phyloP scores from a whole-genome alignment of 2,329 filamentous ascomycete species.

The Arthrinium phaeospermum region DNA sequence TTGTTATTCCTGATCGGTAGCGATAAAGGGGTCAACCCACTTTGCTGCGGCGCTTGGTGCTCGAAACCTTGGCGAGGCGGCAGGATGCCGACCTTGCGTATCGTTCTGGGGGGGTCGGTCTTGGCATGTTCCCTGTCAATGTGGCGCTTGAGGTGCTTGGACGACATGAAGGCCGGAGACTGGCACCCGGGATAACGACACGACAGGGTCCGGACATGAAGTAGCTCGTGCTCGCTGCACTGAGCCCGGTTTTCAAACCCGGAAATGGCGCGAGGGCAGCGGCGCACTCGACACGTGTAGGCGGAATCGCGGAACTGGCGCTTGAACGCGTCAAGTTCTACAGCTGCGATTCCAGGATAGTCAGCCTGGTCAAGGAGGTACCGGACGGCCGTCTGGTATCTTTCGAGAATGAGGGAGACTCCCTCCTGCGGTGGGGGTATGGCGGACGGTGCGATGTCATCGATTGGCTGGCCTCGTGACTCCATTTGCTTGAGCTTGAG shows the following conservation, averaged over 20 bases:
- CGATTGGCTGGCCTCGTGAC: neutral
- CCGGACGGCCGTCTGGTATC: constrained; percentile 23
- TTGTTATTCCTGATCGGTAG: no score
- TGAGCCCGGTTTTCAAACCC: constrained; percentile 29
- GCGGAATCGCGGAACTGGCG: constrained; percentile 22
- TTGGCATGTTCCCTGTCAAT: neutral
- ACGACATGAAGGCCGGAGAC: constrained; percentile 23
- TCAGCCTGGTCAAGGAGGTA: constrained; percentile 21
- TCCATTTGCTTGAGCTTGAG: neutral
- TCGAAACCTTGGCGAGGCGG: neutral
- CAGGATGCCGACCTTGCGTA: neutral
- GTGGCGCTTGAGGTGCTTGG: neutral
- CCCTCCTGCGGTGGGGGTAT: neutral
- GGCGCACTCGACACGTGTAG: constrained; percentile 27
- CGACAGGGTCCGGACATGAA: constrained; percentile 21
- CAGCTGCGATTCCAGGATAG: constrained; percentile 14
- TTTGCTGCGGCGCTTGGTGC: no score
- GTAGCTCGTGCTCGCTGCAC: constrained; percentile 25
- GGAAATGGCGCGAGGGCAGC: constrained; percentile 25
- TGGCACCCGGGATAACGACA: constrained; percentile 23
- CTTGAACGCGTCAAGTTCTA: constrained; percentile 28
- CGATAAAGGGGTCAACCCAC: no score
- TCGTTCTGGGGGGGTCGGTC: neutral
- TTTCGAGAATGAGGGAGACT: neutral
- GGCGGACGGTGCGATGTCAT: neutral